Conservation (phyloP, 1,284 basidiomycete species). For the Cryptococcus sp. region DNA sequence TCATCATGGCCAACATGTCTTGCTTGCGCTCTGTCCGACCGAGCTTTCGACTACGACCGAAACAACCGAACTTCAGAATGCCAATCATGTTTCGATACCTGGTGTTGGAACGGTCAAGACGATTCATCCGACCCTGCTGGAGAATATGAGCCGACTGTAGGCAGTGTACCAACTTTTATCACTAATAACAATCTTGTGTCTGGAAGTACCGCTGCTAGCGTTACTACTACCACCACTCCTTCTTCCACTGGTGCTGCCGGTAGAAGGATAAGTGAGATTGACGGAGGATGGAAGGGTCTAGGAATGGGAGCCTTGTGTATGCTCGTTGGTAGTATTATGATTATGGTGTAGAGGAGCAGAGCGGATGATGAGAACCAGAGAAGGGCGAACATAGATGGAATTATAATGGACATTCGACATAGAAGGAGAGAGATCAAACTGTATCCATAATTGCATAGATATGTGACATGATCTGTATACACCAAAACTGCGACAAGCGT, state of each 20-base stretch:
- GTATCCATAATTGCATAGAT: too few relatives aligned
- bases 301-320: background rate
- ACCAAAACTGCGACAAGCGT: too few relatives aligned
- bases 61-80: conserved; percentile 37
- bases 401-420: too few relatives aligned
- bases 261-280: background rate
- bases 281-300: background rate
- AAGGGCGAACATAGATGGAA: too few relatives aligned
- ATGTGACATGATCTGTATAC: too few relatives aligned
- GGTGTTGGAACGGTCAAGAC: conserved; percentile 43
- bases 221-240: background rate
- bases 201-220: background rate
- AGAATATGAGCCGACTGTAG: conserved; percentile 30
- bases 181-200: conserved; percentile 12
- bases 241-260: background rate
- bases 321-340: background rate
- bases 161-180: conserved; percentile 28
- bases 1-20: conserved; percentile 45
- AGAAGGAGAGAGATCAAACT: too few relatives aligned
- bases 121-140: conserved; percentile 17
- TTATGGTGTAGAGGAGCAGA: background rate
- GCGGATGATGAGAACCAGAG: too few relatives aligned
- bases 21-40: conserved; percentile 49
- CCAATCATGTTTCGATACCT: conserved; percentile 42
- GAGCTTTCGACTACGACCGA: conserved; percentile 34